Conservation (phyloP, 257 asterid species). For the Mitragyna speciosa region DNA sequence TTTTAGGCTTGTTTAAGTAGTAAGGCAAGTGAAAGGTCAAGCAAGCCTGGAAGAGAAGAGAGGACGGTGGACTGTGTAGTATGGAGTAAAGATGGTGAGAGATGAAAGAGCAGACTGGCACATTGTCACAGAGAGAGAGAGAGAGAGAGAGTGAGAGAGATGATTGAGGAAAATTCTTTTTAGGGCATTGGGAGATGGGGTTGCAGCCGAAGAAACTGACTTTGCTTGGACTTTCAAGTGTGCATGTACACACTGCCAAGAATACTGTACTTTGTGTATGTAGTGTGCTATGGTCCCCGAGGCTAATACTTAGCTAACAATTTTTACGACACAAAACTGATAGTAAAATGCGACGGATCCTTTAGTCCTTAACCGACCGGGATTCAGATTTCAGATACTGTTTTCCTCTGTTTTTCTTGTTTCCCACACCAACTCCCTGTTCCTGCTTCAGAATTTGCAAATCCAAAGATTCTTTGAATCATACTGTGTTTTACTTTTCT, state of each 20-base stretch:
- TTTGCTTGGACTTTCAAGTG: conserved; percentile 1
- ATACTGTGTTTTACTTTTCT: background rate
- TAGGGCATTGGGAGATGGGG: conserved; percentile 3
- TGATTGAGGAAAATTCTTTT: background rate
- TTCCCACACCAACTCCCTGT: background rate
- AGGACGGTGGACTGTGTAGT: background rate
- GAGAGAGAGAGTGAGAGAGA: background rate
- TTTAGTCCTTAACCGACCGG: background rate
- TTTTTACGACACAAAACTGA: background rate
- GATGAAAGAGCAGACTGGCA: background rate
- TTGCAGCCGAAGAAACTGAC: conserved; percentile 19
- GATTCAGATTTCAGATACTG: background rate
- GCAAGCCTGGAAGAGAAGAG: background rate
- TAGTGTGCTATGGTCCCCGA: background rate
- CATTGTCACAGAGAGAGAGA: conserved; percentile 8
- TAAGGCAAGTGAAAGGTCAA: no score
- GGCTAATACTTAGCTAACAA: background rate
- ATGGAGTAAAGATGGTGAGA: background rate
- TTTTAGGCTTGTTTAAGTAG: background rate
- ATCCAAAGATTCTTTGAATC: conserved; percentile 1
- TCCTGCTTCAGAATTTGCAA: background rate
- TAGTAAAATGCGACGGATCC: background rate
- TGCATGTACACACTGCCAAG: background rate
- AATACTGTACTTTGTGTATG: background rate
- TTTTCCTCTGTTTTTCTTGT: background rate